phyloP scores from a whole-genome alignment of 75 land plant genomes.

The Cupressus sempervirens region DNA sequence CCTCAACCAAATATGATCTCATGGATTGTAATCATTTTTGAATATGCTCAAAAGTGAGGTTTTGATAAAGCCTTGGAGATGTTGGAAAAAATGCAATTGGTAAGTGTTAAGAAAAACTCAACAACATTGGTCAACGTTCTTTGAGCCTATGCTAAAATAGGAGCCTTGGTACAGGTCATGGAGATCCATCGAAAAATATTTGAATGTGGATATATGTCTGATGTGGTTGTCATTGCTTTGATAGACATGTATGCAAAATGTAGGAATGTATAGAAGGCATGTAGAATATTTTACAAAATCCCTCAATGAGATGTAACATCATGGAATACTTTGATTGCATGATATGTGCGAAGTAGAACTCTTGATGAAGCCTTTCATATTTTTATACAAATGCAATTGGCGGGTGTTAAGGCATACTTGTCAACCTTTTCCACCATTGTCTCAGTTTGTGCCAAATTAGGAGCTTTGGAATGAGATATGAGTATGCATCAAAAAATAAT shows the following conservation, averaged over 20 bases:
- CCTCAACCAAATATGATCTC: slow-evolving; percentile 7
- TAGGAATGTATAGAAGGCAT: not conserved
- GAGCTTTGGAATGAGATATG: not conserved
- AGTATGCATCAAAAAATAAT: not conserved
- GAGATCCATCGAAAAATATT: not conserved
- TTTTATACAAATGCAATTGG: slow-evolving; percentile 7
- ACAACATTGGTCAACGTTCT: not conserved
- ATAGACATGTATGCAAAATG: slow-evolving; percentile 15
- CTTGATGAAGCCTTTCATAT: not conserved
- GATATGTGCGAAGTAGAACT: not conserved
- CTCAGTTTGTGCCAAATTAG: not conserved
- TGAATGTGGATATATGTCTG: not conserved
- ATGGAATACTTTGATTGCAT: slow-evolving; percentile 7
- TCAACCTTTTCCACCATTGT: not conserved
- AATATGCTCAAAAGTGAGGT: slow-evolving; percentile 5
- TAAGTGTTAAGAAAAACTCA: slow-evolving; percentile 1
- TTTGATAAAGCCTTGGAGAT: not conserved
- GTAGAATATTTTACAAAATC: slow-evolving; percentile 10
- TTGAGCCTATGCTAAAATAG: not conserved
- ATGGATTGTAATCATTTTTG: slow-evolving; percentile 11
- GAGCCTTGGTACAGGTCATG: not conserved
- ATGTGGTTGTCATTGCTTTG: slow-evolving; percentile 6
- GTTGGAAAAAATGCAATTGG: not conserved
- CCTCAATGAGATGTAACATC: not conserved
- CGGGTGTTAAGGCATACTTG: not conserved